Percentiles rank a stretch among this genome's conserved stretches.
Evolutionary conservation across 768 basidiomycete genomes (phyloP).

Genomic region (Leccinum barrowsii): DNA sequence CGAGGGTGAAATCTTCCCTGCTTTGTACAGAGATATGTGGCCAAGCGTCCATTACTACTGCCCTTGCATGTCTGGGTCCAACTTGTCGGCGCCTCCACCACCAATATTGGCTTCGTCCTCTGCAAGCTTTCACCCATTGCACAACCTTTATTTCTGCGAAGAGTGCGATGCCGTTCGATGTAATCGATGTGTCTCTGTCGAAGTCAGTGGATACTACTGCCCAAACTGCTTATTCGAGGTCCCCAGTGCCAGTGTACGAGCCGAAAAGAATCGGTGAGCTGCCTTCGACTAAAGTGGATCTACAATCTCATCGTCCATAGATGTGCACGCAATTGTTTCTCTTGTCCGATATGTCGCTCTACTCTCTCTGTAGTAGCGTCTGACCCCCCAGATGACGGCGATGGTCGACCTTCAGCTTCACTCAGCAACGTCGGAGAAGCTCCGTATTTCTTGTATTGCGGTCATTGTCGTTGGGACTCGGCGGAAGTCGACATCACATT

Average conservation of each 20-base stretch:
- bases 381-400: constrained; percentile 64
- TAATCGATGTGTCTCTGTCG: constrained; percentile 85
- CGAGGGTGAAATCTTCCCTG: background rate
- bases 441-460: constrained; percentile 89
- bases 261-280: constrained; percentile 88
- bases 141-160: constrained; percentile 93
- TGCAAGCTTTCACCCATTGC: constrained; percentile 77
- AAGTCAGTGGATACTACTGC: constrained; percentile 97
- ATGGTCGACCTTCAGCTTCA: constrained; percentile 50
- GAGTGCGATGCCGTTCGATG: constrained; percentile 97
- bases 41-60: constrained; percentile 64
- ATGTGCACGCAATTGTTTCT: constrained; percentile 97
- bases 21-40: constrained; percentile 31
- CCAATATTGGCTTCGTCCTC: constrained; percentile 76
- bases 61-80: constrained; percentile 55
- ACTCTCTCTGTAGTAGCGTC: constrained; percentile 90
- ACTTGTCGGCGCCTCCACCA: constrained; percentile 53
- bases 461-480: constrained; percentile 94
- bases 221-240: constrained; percentile 99
- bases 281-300: constrained; percentile 7
- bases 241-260: constrained; percentile 95
- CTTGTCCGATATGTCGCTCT: constrained; percentile 90
- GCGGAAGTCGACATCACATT: constrained; percentile 88
- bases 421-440: constrained; percentile 71
- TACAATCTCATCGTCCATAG: constrained; percentile 38